Percentiles rank a stretch among this genome's conserved stretches.
These are phyloP conservation scores for Paramecium pentaurelia DNA, from an alignment of 73 alveolate genomes.

Conservation along the genomic window DNA sequence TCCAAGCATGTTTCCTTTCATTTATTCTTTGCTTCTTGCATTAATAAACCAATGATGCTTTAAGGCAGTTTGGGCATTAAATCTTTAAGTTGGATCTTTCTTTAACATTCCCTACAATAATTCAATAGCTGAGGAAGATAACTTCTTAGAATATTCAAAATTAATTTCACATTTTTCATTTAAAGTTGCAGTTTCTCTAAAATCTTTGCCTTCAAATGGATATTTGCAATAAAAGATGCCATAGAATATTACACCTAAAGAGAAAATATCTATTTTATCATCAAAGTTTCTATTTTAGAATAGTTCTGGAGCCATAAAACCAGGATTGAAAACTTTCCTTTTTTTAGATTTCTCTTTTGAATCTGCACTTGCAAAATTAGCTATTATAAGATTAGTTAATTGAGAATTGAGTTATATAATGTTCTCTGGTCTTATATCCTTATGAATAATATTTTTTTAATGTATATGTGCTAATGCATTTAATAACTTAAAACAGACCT, in stretches of 20 bases:
- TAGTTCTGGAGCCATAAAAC: conserved; percentile 59
- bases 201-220: conserved; percentile 61
- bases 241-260: conserved; percentile 54
- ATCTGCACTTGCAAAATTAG: conserved; percentile 34
- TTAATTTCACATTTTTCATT: conserved; percentile 56
- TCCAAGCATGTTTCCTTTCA: neutral
- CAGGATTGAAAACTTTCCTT: neutral
- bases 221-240: conserved; percentile 16
- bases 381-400: neutral
- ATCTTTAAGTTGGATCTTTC: neutral
- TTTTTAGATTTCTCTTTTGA: neutral
- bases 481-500: conserved; percentile 13
- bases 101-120: neutral
- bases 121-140: neutral
- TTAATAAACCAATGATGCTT: conserved; percentile 42
- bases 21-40: neutral
- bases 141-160: neutral
- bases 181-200: conserved; percentile 3
- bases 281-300: conserved; percentile 37
- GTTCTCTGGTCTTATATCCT: conserved; percentile 37
- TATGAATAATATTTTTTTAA: neutral
- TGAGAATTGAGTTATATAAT: neutral
- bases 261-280: conserved; percentile 54
- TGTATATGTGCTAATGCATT: neutral
- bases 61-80: neutral